These are phyloP conservation scores for Aspergillus pseudonomiae DNA, from an alignment of 2,329 filamentous ascomycete genomes.

Conservation along the genomic window DNA sequence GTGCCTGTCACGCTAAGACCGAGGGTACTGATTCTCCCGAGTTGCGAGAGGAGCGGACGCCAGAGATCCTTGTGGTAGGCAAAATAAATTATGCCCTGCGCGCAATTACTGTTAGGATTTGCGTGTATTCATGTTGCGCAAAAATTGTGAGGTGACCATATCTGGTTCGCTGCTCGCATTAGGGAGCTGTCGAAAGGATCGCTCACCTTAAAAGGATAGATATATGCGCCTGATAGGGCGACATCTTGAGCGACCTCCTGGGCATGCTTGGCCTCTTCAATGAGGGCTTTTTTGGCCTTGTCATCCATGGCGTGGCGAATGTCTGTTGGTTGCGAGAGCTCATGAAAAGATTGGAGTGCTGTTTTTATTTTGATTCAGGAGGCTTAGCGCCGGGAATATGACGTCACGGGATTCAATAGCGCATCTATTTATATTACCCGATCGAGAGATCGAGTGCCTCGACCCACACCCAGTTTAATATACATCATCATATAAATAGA, in stretches of 20 bases:
- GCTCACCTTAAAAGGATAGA: constrained; percentile 77
- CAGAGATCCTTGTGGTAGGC: constrained; percentile 60
- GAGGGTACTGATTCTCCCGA: constrained; percentile 66
- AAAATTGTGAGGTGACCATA: too few relatives aligned
- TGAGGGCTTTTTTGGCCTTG: constrained; percentile 59
- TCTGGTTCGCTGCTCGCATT: background rate
- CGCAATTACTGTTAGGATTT: background rate
- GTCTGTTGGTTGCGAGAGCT: background rate
- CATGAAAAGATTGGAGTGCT: background rate
- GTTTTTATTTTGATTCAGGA: background rate
- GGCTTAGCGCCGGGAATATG: background rate
- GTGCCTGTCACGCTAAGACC: constrained; percentile 71
- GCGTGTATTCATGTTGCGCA: too few relatives aligned
- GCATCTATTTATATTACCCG: background rate
- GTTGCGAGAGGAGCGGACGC: constrained; percentile 60
- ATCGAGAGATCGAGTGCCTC: background rate
- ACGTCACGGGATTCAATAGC: background rate
- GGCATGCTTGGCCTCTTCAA: constrained; percentile 72
- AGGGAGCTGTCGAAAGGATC: background rate
- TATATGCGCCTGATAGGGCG: constrained; percentile 73
- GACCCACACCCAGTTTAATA: background rate
- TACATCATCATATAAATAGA: background rate
- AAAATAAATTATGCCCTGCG: constrained; percentile 64
- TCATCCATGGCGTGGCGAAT: constrained; percentile 42
- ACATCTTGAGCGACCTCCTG: constrained; percentile 68